Evolutionary conservation across 495 filamentous ascomycete species (phyloP).

Genomic region (Podospora australis): DNA sequence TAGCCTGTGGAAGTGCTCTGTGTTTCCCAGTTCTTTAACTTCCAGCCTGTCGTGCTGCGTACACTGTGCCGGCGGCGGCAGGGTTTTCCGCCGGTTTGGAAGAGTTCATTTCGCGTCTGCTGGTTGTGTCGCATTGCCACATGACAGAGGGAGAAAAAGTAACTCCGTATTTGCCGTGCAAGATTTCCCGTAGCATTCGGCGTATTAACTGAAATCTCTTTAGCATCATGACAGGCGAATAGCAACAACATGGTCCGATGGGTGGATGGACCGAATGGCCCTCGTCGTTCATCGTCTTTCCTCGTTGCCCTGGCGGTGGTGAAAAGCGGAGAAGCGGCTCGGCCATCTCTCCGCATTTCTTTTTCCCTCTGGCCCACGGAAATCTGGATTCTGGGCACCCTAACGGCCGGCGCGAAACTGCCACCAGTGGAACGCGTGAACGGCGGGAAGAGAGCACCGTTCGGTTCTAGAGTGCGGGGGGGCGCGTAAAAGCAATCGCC

Average conservation of each 20-base stretch:
- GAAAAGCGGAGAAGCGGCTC: not conserved
- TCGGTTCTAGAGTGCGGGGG: not conserved
- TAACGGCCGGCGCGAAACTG: not conserved
- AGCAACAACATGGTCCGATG: not conserved
- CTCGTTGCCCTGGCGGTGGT: not conserved
- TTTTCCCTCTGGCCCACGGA: too few relatives aligned
- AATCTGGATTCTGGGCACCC: not conserved
- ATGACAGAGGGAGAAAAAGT: too few relatives aligned
- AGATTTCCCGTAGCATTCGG: not conserved
- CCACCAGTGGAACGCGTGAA: not conserved
- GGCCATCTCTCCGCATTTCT: constrained; percentile 1
- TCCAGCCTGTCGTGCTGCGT: too few relatives aligned
- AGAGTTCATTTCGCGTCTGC: not conserved
- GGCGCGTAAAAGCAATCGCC: too few relatives aligned
- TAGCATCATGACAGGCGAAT: not conserved
- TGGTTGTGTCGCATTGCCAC: not conserved
- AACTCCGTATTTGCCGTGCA: not conserved
- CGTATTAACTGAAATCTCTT: not conserved
- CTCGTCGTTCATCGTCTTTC: too few relatives aligned
- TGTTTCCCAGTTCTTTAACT: not conserved
- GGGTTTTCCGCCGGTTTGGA: not conserved
- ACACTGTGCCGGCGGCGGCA: too few relatives aligned
- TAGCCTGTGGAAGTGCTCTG: not conserved
- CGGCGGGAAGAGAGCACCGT: not conserved
- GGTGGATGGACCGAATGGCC: too few relatives aligned